Percentiles rank a stretch among this genome's conserved stretches.
phyloP scores from a whole-genome alignment of 495 filamentous ascomycete genomes.

The Neurospora terricola region DNA sequence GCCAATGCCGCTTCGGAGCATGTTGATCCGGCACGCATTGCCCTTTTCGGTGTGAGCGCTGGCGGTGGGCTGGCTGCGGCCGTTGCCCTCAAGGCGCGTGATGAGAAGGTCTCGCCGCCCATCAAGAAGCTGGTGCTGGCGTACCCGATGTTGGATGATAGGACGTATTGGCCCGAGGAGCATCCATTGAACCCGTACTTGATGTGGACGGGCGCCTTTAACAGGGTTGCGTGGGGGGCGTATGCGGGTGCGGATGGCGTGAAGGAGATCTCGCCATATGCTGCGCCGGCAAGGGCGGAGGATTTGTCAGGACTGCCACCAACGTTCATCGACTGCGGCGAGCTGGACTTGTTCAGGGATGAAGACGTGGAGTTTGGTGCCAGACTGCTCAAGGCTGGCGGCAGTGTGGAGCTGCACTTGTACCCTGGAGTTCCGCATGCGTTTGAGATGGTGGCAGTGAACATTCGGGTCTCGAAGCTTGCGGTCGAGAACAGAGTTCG shows the following conservation, averaged over 20 bases:
- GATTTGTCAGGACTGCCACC: constrained; percentile 25
- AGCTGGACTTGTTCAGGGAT: constrained; percentile 34
- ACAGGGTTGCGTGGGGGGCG: constrained; percentile 23
- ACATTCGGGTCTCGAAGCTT: constrained; percentile 1
- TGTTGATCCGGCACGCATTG: constrained; percentile 29
- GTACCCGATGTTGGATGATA: constrained; percentile 37
- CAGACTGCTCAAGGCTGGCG: constrained; percentile 24
- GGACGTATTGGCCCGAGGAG: constrained; percentile 13
- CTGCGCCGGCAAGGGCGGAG: constrained; percentile 22
- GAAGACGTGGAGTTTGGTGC: constrained; percentile 32
- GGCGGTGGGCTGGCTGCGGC: constrained; percentile 32
- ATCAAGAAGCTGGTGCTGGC: constrained; percentile 22
- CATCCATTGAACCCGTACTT: constrained; percentile 18
- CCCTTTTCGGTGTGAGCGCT: constrained; percentile 27
- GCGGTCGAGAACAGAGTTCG: constrained; percentile 9
- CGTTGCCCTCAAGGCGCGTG: constrained; percentile 23
- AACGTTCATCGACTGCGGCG: constrained; percentile 28
- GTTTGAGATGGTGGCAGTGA: constrained; percentile 23
- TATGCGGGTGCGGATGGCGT: constrained; percentile 15
- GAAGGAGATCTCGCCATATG: constrained; percentile 26
- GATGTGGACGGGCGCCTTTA: constrained; percentile 26
- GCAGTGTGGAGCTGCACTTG: constrained; percentile 39
- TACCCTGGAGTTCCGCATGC: constrained; percentile 40
- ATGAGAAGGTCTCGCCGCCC: constrained; percentile 17
- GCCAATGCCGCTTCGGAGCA: constrained; percentile 13